A percentile compares a stretch with the other conserved stretches of the same genome.
These are phyloP conservation scores for Eragrostis tef DNA, from an alignment of 202 grass and related monocot genomes.

Conservation along the genomic window DNA sequence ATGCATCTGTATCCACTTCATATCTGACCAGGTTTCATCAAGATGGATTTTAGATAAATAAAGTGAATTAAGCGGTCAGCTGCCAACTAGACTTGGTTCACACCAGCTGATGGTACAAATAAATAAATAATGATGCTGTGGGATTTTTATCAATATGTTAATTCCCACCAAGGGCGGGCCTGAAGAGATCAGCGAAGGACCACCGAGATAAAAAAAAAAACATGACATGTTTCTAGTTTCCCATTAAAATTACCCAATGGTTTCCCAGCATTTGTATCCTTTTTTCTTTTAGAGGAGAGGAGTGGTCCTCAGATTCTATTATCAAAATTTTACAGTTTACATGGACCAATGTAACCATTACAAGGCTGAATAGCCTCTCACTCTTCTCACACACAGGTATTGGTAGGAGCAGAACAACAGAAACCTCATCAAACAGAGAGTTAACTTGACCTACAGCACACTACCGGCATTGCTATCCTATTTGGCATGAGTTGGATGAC, in stretches of 20 bases:
- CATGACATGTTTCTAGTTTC: constrained; percentile 5
- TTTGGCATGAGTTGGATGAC: constrained; percentile 23
- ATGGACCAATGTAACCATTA: too few relatives aligned
- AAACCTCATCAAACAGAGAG: too few relatives aligned
- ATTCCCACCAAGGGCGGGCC: background rate
- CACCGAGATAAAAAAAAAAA: background rate
- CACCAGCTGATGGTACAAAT: constrained; percentile 10
- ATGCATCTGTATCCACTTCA: constrained; percentile 98
- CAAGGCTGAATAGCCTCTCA: too few relatives aligned
- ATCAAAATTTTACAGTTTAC: too few relatives aligned
- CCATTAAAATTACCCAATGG: constrained; percentile 15
- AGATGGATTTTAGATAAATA: constrained; percentile 34
- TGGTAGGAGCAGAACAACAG: too few relatives aligned
- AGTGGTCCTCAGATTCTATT: too few relatives aligned
- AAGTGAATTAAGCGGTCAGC: constrained; percentile 27
- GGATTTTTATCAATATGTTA: background rate
- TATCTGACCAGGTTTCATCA: constrained; percentile 75
- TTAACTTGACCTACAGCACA: background rate
- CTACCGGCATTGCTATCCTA: background rate
- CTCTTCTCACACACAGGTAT: too few relatives aligned
- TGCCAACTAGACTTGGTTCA: background rate
- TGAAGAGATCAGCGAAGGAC: background rate
- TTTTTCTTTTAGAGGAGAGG: too few relatives aligned
- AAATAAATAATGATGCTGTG: constrained; percentile 6
- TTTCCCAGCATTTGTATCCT: background rate